phyloP scores from a whole-genome alignment of 805 yeast genomes.

The Myxozyma melibiosi region DNA sequence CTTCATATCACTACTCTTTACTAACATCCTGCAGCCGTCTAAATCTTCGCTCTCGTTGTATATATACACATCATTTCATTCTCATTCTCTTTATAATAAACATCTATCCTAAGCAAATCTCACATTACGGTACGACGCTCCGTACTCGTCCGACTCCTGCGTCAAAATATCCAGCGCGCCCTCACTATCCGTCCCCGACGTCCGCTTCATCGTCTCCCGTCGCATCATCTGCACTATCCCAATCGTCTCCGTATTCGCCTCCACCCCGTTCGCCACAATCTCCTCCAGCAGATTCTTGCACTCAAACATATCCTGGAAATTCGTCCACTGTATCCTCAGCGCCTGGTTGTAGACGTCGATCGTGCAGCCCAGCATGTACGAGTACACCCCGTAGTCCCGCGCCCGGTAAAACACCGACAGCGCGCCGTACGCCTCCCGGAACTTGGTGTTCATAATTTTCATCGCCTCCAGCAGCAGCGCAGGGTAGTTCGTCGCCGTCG shows the following conservation, averaged over 20 bases:
- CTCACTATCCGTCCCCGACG: background rate
- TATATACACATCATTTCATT: background rate
- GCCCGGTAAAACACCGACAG: slow-evolving; percentile 44
- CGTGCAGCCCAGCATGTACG: slow-evolving; percentile 45
- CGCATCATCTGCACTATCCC: slow-evolving; percentile 37
- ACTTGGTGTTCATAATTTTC: slow-evolving; percentile 13
- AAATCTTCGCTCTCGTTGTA: slow-evolving; percentile 2
- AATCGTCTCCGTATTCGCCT: slow-evolving; percentile 43
- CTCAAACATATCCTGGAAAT: slow-evolving; percentile 44
- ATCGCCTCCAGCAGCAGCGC: slow-evolving; percentile 26
- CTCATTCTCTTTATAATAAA: background rate
- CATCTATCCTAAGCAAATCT: slow-evolving; percentile 14
- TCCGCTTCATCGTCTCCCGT: slow-evolving; percentile 4
- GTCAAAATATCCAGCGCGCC: slow-evolving; percentile 14
- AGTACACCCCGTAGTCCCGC: slow-evolving; percentile 43
- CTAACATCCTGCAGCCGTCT: slow-evolving; percentile 18
- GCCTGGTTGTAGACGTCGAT: slow-evolving; percentile 46
- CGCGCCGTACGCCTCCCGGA: slow-evolving; percentile 37
- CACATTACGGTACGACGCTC: slow-evolving; percentile 19
- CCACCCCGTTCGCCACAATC: slow-evolving; percentile 48
- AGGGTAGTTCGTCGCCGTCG: slow-evolving; percentile 25
- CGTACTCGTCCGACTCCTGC: slow-evolving; percentile 15
- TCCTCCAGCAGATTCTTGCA: slow-evolving; percentile 46
- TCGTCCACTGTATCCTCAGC: slow-evolving; percentile 45
- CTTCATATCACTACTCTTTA: background rate